These are phyloP conservation scores for Magnolia sinica DNA, from an alignment of 164 flowering plant species.

Conservation along the genomic window DNA sequence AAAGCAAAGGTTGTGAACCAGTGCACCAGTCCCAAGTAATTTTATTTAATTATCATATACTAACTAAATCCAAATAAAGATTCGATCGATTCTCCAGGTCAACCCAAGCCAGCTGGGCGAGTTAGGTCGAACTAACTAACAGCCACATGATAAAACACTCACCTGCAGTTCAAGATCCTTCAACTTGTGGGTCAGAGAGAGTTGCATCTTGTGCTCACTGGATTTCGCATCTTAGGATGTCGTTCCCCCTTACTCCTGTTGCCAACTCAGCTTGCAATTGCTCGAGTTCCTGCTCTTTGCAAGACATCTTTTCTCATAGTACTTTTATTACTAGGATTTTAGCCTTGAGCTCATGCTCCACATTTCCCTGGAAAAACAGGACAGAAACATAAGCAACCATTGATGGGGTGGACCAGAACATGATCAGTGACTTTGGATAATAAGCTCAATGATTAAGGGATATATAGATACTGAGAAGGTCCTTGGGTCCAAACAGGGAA, in stretches of 20 bases:
- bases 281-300: conserved; percentile 75
- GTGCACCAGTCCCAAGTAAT: too few relatives aligned
- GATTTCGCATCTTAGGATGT: conserved; percentile 67
- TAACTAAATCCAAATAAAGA: too few relatives aligned
- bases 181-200: conserved; percentile 55
- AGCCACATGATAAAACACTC: neutral
- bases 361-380: conserved; percentile 32
- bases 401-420: neutral
- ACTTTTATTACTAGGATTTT: conserved; percentile 72
- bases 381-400: neutral
- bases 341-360: conserved; percentile 58
- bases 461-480: neutral
- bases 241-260: conserved; percentile 70
- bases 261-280: conserved; percentile 87
- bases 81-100: too few relatives aligned
- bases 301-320: conserved; percentile 68
- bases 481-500: neutral
- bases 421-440: neutral
- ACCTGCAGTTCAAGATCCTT: conserved; percentile 94
- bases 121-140: neutral
- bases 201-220: conserved; percentile 65
- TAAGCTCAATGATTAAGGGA: neutral
- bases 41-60: too few relatives aligned
- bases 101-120: too few relatives aligned
- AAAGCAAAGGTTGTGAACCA: too few relatives aligned